Evolutionary conservation across 2,329 filamentous ascomycete species (phyloP).

Genomic region (Coniochaeta pulveracea): DNA sequence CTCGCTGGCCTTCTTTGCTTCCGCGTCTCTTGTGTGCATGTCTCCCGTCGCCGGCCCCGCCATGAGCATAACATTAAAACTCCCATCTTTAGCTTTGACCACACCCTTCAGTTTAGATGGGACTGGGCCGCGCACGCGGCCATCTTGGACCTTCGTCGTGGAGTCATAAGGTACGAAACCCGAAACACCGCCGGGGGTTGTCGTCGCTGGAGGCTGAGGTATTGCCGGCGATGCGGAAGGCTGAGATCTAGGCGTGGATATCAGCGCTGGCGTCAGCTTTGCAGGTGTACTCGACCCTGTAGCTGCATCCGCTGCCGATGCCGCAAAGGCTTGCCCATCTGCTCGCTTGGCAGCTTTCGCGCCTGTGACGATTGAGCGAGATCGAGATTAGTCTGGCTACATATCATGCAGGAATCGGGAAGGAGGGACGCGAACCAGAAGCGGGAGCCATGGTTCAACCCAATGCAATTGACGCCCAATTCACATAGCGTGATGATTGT

Average conservation of each 20-base stretch:
- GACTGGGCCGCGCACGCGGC: conserved; percentile 43
- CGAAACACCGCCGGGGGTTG: background rate
- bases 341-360: conserved; percentile 5
- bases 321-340: background rate
- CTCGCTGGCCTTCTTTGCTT: conserved; percentile 51
- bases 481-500: background rate
- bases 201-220: background rate
- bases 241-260: conserved; percentile 8
- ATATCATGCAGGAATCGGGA: background rate
- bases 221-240: background rate
- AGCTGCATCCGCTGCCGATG: conserved; percentile 3
- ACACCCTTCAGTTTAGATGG: conserved; percentile 52
- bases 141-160: conserved; percentile 23
- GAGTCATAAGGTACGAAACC: background rate
- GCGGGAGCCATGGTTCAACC: too few relatives aligned
- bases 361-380: conserved; percentile 1
- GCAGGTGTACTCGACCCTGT: background rate
- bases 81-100: conserved; percentile 43
- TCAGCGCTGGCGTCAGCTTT: conserved; percentile 11
- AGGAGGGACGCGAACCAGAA: too few relatives aligned
- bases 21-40: conserved; percentile 36
- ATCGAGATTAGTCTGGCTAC: background rate
- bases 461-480: too few relatives aligned
- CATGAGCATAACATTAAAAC: conserved; percentile 55
- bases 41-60: conserved; percentile 32